Evolutionary conservation across 495 filamentous ascomycete genomes (phyloP).

Genomic region (Lasiosphaeria hispida): DNA sequence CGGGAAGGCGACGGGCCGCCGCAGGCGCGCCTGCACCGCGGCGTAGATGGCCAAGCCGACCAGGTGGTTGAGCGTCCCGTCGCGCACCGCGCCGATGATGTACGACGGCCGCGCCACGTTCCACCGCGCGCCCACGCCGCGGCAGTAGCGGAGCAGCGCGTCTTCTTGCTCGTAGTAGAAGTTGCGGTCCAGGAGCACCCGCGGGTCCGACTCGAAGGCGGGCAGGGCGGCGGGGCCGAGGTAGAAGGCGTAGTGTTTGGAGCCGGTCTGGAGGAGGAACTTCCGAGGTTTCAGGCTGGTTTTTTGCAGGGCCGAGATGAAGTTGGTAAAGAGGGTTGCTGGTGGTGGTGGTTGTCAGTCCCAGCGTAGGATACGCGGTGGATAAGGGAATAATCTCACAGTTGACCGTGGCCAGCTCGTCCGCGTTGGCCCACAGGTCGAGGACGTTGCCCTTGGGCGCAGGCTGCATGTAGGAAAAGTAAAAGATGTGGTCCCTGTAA

Average conservation of each 20-base stretch:
- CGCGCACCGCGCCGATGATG: constrained; percentile 50
- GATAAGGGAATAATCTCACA: constrained; percentile 20
- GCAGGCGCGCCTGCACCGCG: constrained; percentile 40
- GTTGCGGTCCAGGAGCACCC: constrained; percentile 41
- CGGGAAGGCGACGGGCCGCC: constrained; percentile 39
- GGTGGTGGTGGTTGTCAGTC: constrained; percentile 11
- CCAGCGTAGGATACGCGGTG: too few relatives aligned
- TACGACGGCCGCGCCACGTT: constrained; percentile 44
- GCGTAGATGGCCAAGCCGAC: constrained; percentile 50
- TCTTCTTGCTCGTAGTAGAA: constrained; percentile 58
- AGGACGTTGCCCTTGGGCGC: constrained; percentile 32
- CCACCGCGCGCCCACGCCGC: constrained; percentile 29
- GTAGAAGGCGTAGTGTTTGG: constrained; percentile 53
- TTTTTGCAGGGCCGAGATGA: constrained; percentile 41
- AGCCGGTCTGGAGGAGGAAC: constrained; percentile 51
- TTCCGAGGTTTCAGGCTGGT: constrained; percentile 44
- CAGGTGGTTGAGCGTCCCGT: constrained; percentile 51
- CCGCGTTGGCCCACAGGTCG: constrained; percentile 45
- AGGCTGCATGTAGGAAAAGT: constrained; percentile 54
- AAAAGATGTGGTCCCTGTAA: constrained; percentile 51
- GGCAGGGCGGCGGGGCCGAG: constrained; percentile 46
- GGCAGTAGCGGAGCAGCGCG: constrained; percentile 36
- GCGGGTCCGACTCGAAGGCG: constrained; percentile 44
- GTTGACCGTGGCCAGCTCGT: constrained; percentile 45
- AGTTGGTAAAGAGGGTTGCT: constrained; percentile 45